These are phyloP conservation scores for Manihot esculenta DNA, from an alignment of 441 rosid species.

Conservation along the genomic window DNA sequence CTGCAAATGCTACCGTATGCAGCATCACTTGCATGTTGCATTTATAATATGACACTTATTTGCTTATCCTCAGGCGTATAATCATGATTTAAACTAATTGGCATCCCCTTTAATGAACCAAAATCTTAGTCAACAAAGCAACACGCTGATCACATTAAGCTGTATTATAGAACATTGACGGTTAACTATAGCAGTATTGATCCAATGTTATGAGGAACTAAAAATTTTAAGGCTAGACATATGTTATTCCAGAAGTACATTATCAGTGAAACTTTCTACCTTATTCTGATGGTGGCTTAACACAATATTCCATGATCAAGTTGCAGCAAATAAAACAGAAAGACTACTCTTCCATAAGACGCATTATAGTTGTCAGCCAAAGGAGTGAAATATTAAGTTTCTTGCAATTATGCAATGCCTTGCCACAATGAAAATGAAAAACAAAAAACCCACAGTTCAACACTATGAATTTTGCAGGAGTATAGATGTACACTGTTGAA, in stretches of 20 bases:
- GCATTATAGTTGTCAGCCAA: neutral
- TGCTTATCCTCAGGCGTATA: neutral
- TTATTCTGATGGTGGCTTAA: neutral
- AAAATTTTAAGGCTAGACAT: neutral
- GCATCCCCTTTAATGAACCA: neutral
- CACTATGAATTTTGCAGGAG: neutral
- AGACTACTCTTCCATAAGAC: neutral
- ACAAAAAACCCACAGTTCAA: neutral
- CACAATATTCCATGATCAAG: neutral
- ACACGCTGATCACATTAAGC: neutral
- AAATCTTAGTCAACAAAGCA: neutral
- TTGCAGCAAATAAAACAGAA: neutral
- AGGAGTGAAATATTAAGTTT: neutral
- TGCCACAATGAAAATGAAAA: too few relatives aligned
- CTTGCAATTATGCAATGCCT: neutral
- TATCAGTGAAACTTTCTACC: neutral
- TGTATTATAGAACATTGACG: neutral
- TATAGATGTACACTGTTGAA: neutral
- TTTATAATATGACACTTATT: neutral
- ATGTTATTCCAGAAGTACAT: neutral
- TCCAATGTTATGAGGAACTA: neutral
- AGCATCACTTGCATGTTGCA: neutral
- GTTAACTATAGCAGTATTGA: neutral
- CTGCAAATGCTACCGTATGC: neutral
- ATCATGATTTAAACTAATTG: neutral